Evolutionary conservation across 2,329 filamentous ascomycete genomes (phyloP).

Genomic region (Paraphoma sp.): DNA sequence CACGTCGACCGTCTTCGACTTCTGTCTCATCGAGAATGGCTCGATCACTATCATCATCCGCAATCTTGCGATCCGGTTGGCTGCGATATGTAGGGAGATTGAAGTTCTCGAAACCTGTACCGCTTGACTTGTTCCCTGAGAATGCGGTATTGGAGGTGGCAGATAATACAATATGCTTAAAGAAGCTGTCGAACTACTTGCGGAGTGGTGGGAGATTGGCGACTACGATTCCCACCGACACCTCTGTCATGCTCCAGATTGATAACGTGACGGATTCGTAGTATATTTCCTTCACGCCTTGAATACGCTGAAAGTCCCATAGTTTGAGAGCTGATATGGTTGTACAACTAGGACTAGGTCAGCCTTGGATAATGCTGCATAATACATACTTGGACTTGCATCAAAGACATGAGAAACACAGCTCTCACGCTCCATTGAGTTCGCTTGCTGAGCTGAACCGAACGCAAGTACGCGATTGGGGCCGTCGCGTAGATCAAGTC

Average conservation of each 20-base stretch:
- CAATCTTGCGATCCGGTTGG: not conserved
- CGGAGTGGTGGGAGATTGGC: constrained; percentile 34
- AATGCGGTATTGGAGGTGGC: constrained; percentile 9
- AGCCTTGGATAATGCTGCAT: not conserved
- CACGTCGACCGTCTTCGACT: not conserved
- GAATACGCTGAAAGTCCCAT: constrained; percentile 29
- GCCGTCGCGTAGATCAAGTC: constrained; percentile 38
- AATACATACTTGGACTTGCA: too few species aligned
- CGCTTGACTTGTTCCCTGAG: not conserved
- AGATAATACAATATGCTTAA: constrained; percentile 21
- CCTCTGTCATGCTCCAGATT: constrained; percentile 35
- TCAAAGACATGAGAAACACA: constrained; percentile 37
- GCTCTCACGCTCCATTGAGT: constrained; percentile 37
- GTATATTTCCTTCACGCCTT: constrained; percentile 28
- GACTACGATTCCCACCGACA: constrained; percentile 28
- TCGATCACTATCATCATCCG: not conserved
- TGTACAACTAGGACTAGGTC: constrained; percentile 15
- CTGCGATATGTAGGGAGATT: not conserved
- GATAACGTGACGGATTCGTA: constrained; percentile 32
- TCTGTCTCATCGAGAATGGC: not conserved
- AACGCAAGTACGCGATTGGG: constrained; percentile 34
- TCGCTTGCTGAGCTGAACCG: constrained; percentile 27
- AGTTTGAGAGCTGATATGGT: constrained; percentile 35
- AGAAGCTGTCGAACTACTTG: constrained; percentile 30
- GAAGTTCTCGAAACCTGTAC: not conserved